Evolutionary conservation across 2,329 filamentous ascomycete genomes (phyloP), one percentile per base, ranked within the genome.

Genomic region (Ampelomyces quisqualis): DNA sequence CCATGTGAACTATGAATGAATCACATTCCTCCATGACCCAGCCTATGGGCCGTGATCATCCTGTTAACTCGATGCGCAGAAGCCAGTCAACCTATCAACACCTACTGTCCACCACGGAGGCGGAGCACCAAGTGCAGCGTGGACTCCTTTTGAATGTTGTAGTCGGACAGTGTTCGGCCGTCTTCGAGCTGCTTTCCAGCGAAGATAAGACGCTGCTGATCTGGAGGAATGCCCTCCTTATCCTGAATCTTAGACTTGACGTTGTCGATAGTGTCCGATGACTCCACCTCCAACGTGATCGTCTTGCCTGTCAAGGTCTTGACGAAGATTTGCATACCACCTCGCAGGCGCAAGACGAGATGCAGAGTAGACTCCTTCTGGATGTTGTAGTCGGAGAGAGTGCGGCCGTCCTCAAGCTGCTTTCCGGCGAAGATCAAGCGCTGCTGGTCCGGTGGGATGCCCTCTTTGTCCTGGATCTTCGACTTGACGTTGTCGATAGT

Each of bases 381-480:
- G 38, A 95, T 95, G 75, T 95, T 95, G 81, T 95, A 95, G 70
- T 95, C 90, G 47, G 81, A 85, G 0, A 95, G 77, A 19, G 90
- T 95, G 38, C 90, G 88, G 49, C 91, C 90, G 58, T 97, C 91
- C 71, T 97, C 91, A 3, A 96, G 82, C 70, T 96, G 90, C 80
- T 96, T 96, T 42, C 90, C 91, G 30, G 90, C 90, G 58, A 96
- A 96, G 70, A 96, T 96, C 56, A 96, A 72, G 59, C 90, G 91
- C 77, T 96, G 90, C 73, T 97, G 90, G 67, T 96, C 90, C 8
- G 90, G 90, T 32, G 90, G 91, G 41, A 96, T 96, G 18, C 90
- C 90, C 73, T 96, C 90, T 81, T 96, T 96, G 65, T 96, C 90
- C 72, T 96, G 90, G 29, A 96, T 96, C 81, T 96, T 96, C 35